Base-by-base conservation (phyloP, 345 rosid genomes). In the Rubroshorea leprosula region DNA sequence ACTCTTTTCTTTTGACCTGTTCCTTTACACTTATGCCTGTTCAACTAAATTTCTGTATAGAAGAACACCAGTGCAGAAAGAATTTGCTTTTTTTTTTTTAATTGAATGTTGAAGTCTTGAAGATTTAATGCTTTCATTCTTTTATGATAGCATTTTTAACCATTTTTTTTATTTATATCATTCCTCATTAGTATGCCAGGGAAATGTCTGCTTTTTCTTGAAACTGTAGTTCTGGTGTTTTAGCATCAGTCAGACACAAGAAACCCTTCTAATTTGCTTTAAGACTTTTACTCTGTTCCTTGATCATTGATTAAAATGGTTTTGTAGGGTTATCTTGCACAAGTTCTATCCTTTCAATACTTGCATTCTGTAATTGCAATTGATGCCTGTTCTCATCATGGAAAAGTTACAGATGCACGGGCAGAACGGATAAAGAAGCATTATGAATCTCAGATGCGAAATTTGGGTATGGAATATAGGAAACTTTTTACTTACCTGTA, bases 381-480 rank as follows among this genome's bases (percentile, higher is more conserved):
- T 51, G 98, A 92, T 81, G 86, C 98, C 23, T 81, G 75, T 68
- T 72, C 90, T 76, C 95, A 86, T 75, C 96, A 84, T 70, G 95
- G 95, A 62, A 81, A 63, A 31, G 78, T 92, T 52, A 84, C 89
- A 50, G 74, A 81, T 73, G 77, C 92, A 54, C 92, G 98, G 21
- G 92, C 96, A 43, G 80, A 78, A 69, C 85, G 93, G 35, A 88
- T 92, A 51, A 88, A 71, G 76, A 88, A 88, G 72, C 82, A 88
- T 67, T 86, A 78, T 70, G 75, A 73, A 44, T 81, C 87, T 59
- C 93, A 86, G 68, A 76, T 72, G 73, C 87, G 79, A 49, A 80
- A 81, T 71, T 59, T 74, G 83, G 80, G 98, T 89, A 83, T 54
- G 74, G 48, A 57, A 54, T 38, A 29, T 53, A 43, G 5, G 49